phyloP scores from a whole-genome alignment of 129 eudicot species.

The Escallonia herrerae region DNA sequence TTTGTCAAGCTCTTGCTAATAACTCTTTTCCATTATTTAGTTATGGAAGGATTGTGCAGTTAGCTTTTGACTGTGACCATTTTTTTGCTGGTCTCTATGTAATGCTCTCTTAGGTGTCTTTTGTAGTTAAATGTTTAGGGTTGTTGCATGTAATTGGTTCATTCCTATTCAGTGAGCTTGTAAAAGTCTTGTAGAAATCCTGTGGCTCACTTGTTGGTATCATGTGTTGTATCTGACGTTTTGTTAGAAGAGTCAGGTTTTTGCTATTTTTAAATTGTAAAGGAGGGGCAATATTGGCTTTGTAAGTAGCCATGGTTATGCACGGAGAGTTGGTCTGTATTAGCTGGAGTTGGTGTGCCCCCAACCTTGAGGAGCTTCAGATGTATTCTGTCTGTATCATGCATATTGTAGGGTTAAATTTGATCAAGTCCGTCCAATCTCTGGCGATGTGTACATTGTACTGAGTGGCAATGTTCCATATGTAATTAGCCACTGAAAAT shows the following conservation, averaged over 20 bases:
- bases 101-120: constrained; percentile 3
- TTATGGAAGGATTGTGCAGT: constrained; percentile 16
- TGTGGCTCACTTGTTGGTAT: background rate
- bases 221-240: background rate
- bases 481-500: background rate
- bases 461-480: background rate
- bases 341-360: background rate
- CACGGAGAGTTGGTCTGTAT: too few species aligned
- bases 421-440: background rate
- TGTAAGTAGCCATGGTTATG: too few species aligned
- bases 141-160: background rate
- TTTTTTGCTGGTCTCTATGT: constrained; percentile 17
- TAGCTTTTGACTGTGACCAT: constrained; percentile 21
- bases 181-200: constrained; percentile 21
- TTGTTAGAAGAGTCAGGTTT: background rate
- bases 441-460: background rate
- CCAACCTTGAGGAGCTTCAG: background rate
- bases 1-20: constrained; percentile 7
- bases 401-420: background rate
- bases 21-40: background rate
- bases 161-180: constrained; percentile 14
- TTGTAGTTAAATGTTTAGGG: background rate
- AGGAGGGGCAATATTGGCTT: too few species aligned
- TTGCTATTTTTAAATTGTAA: background rate
- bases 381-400: background rate